Conservation (phyloP, 768 basidiomycete species). For the Gloeopeniophorella convolvens region DNA sequence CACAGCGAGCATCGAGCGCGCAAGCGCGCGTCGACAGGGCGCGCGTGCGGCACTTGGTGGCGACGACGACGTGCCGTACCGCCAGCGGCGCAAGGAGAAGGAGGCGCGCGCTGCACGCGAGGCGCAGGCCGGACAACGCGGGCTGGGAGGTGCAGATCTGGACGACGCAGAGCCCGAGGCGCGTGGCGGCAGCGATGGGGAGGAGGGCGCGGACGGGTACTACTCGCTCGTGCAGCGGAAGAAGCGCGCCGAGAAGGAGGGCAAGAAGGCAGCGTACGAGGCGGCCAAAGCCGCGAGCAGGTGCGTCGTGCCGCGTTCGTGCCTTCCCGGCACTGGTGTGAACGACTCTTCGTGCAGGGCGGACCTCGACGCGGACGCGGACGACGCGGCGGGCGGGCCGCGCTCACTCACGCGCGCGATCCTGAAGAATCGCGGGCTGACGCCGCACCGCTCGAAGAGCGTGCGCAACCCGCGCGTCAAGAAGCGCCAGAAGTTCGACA, state of each 20-base stretch:
- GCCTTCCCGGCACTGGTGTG: not conserved
- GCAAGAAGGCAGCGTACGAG: slow-evolving; percentile 81
- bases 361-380: slow-evolving; percentile 34
- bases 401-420: slow-evolving; percentile 88
- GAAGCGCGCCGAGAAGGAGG: slow-evolving; percentile 63
- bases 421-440: slow-evolving; percentile 89
- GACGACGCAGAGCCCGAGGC: slow-evolving; percentile 48
- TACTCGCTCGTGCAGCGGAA: slow-evolving; percentile 83
- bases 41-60: slow-evolving; percentile 75
- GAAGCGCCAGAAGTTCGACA: slow-evolving; percentile 89
- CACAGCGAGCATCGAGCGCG: slow-evolving; percentile 83
- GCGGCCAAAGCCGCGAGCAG: slow-evolving; percentile 46
- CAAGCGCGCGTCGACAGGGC: slow-evolving; percentile 65
- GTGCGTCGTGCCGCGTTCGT: slow-evolving; percentile 34
- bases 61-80: slow-evolving; percentile 93
- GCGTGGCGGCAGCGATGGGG: slow-evolving; percentile 25
- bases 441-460: slow-evolving; percentile 79
- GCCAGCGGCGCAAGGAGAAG: slow-evolving; percentile 60
- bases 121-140: slow-evolving; percentile 37
- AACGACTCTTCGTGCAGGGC: slow-evolving; percentile 24
- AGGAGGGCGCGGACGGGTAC: slow-evolving; percentile 61
- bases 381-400: slow-evolving; percentile 56
- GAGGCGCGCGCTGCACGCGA: slow-evolving; percentile 53
- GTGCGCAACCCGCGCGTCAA: slow-evolving; percentile 97
- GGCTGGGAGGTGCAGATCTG: slow-evolving; percentile 60